Evolutionary conservation across 2,329 filamentous ascomycete species (phyloP).

Genomic region (Diaporthe velutina): DNA sequence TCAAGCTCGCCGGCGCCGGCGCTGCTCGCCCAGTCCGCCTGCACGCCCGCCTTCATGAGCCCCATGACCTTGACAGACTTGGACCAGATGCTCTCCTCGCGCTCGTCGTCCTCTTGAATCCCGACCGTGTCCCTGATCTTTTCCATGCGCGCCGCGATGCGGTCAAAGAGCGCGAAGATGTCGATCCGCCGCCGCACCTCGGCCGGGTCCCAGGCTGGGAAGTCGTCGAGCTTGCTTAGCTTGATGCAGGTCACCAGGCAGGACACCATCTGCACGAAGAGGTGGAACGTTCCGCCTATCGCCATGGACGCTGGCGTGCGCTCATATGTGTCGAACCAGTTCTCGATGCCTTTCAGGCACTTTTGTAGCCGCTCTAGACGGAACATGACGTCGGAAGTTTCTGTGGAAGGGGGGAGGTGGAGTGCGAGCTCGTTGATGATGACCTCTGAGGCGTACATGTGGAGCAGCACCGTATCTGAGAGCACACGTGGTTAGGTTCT

Average conservation of each 20-base stretch:
- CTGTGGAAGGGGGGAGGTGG: constrained; percentile 36
- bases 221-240: constrained; percentile 51
- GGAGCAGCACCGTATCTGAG: constrained; percentile 51
- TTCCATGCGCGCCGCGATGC: constrained; percentile 39
- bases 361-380: constrained; percentile 46
- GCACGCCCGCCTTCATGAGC: constrained; percentile 3
- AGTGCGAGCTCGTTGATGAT: constrained; percentile 53
- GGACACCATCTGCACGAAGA: constrained; percentile 51
- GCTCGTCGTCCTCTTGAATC: constrained; percentile 31
- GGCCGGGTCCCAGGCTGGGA: constrained; percentile 53
- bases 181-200: constrained; percentile 50
- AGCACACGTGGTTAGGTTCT: not conserved
- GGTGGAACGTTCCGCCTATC: constrained; percentile 50
- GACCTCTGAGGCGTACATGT: constrained; percentile 53
- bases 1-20: constrained; percentile 8
- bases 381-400: constrained; percentile 13
- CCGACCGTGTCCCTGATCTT: not conserved
- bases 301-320: constrained; percentile 46
- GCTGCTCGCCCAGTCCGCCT: constrained; percentile 14
- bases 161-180: constrained; percentile 48
- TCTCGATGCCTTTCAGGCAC: constrained; percentile 47
- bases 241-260: constrained; percentile 50
- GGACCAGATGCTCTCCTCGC: constrained; percentile 25
- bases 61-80: constrained; percentile 14
- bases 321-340: constrained; percentile 52